Evolutionary conservation across 805 yeast species (phyloP).

Genomic region (Wickerhamomyces bisporus): DNA sequence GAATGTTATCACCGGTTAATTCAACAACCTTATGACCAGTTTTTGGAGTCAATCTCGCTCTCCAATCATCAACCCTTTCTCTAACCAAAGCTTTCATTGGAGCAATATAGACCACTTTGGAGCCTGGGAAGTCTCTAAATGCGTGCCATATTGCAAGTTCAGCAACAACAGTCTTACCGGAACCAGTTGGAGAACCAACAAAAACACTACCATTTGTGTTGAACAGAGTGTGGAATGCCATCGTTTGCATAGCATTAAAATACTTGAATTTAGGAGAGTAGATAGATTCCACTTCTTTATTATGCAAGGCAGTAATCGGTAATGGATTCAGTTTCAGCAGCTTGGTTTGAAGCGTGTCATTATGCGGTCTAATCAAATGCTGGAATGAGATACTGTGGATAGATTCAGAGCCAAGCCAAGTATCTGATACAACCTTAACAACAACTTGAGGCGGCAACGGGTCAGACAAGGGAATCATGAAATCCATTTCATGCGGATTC

Average conservation of each 20-base stretch:
- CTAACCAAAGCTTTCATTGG: conserved; percentile 94
- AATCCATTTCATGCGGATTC: conserved; percentile 68
- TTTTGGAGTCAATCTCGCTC: conserved; percentile 70
- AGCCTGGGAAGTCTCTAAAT: conserved; percentile 75
- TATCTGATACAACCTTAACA: conserved; percentile 73
- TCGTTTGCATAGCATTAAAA: conserved; percentile 98
- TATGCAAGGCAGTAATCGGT: conserved; percentile 75
- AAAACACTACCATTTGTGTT: conserved; percentile 74
- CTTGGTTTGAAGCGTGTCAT: conserved; percentile 81
- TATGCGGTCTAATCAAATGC: conserved; percentile 82
- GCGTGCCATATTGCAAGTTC: conserved; percentile 98
- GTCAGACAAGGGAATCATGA: conserved; percentile 86
- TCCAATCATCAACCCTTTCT: conserved; percentile 90
- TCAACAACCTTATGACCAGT: conserved; percentile 86
- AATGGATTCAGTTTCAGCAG: conserved; percentile 78
- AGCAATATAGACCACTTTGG: conserved; percentile 88
- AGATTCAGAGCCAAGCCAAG: conserved; percentile 86
- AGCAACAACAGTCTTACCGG: conserved; percentile 96
- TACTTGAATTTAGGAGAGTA: conserved; percentile 68
- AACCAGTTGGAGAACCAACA: conserved; percentile 98
- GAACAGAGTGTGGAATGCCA: conserved; percentile 88
- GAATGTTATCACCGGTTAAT: conserved; percentile 92
- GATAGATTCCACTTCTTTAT: conserved; percentile 59
- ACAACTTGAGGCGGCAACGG: conserved; percentile 89
- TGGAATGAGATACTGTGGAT: conserved; percentile 78